A percentile compares a stretch with the other conserved stretches of the same genome.
These are phyloP conservation scores for Triticum urartu DNA, from an alignment of 176 grass and related monocot species.

Conservation along the genomic window DNA sequence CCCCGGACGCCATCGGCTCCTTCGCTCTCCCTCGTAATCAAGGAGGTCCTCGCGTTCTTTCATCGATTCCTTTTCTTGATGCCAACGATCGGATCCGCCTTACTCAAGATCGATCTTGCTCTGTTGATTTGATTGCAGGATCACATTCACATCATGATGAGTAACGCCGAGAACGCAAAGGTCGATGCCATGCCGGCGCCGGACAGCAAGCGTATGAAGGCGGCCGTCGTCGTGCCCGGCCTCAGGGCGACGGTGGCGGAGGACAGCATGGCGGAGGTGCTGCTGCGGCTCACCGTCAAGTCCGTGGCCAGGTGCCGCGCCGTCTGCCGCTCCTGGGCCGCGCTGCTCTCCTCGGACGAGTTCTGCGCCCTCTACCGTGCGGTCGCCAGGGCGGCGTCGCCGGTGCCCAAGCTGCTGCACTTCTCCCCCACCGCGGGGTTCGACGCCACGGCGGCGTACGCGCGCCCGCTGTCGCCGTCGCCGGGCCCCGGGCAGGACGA, in stretches of 20 bases:
- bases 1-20: no score
- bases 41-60: not conserved
- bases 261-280: slow-evolving; percentile 2
- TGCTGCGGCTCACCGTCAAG: slow-evolving; percentile 1
- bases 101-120: not conserved
- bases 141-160: not conserved
- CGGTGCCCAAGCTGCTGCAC: not conserved
- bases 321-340: slow-evolving; percentile 12
- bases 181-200: not conserved
- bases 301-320: slow-evolving; percentile 19
- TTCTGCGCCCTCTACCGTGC: slow-evolving; percentile 4
- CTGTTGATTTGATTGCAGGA: not conserved
- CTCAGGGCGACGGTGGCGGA: not conserved
- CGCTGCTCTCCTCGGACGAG: slow-evolving; percentile 12
- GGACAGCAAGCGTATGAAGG: not conserved
- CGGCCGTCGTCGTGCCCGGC: not conserved
- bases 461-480: not conserved
- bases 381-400: fast-evolving
- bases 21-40: not conserved
- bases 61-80: not conserved
- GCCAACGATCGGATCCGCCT: not conserved
- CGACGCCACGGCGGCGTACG: not conserved
- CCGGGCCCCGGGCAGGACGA: not conserved
- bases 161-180: not conserved
- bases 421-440: not conserved